These are phyloP conservation scores for Yarrowia deformans DNA, from an alignment of 805 yeast species.

Conservation along the genomic window DNA sequence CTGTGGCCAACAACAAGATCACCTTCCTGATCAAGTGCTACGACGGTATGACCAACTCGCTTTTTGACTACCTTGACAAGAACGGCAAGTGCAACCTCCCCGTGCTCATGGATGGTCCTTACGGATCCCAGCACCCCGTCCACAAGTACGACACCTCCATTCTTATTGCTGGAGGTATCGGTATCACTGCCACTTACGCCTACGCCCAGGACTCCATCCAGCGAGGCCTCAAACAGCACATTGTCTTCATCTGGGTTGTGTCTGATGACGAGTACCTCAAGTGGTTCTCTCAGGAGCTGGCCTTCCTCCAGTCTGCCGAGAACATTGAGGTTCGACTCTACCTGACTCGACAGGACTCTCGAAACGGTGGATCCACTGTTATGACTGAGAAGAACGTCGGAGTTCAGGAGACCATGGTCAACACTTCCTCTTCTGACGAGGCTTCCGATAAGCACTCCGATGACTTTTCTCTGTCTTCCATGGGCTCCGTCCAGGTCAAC, in stretches of 20 bases:
- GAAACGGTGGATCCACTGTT: slow-evolving; percentile 16
- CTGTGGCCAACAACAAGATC: slow-evolving; percentile 42
- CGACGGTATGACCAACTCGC: slow-evolving; percentile 43
- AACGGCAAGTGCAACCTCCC: slow-evolving; percentile 26
- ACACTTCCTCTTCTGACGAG: slow-evolving; percentile 22
- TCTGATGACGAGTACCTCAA: slow-evolving; percentile 59
- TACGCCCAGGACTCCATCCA: slow-evolving; percentile 50
- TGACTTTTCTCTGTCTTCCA: slow-evolving; percentile 15
- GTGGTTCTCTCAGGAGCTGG: slow-evolving; percentile 59
- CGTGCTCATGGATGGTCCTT: slow-evolving; percentile 63
- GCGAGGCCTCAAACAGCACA: slow-evolving; percentile 43
- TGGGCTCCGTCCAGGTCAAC: slow-evolving; percentile 11
- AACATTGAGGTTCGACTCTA: slow-evolving; percentile 34
- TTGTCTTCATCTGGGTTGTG: slow-evolving; percentile 66
- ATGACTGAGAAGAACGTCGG: slow-evolving; percentile 23
- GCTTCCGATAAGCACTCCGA: slow-evolving; percentile 25
- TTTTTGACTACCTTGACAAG: slow-evolving; percentile 26
- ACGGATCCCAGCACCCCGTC: slow-evolving; percentile 58
- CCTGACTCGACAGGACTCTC: slow-evolving; percentile 30
- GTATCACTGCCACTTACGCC: slow-evolving; percentile 62
- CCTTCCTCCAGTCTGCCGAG: slow-evolving; percentile 23
- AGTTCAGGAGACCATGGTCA: slow-evolving; percentile 1
- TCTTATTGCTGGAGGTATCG: slow-evolving; percentile 66
- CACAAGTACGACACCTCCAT: slow-evolving; percentile 53
- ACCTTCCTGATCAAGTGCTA: slow-evolving; percentile 41